Conservation (phyloP, 306 rosid species). For the Erythrophleum fordii region DNA sequence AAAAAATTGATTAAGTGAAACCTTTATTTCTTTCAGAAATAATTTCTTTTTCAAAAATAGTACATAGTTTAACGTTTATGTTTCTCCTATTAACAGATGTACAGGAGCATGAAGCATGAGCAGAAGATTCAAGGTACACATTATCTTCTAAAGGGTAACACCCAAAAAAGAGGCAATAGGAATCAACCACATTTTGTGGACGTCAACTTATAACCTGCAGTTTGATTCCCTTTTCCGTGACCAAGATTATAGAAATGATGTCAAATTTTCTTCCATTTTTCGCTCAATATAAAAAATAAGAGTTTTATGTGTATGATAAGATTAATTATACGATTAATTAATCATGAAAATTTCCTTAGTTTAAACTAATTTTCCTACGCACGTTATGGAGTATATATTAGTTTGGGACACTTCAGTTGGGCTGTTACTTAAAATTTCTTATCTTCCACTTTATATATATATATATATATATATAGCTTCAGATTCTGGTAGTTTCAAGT, state of each 20-base stretch:
- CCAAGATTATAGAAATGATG: not conserved
- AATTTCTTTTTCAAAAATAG: not conserved
- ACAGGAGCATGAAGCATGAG: constrained; percentile 81
- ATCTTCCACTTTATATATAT: no score
- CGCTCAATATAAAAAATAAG: no score
- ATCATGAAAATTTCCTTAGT: no score
- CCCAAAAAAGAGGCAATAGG: no score
- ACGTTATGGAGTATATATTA: no score
- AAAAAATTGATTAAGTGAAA: not conserved
- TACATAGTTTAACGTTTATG: constrained; percentile 26
- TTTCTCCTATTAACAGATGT: constrained; percentile 65
- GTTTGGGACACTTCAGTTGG: no score
- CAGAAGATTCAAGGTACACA: constrained; percentile 61
- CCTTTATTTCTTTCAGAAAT: not conserved
- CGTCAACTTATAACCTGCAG: no score
- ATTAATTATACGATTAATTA: no score
- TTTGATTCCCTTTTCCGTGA: not conserved
- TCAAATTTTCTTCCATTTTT: constrained; percentile 15
- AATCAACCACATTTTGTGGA: no score
- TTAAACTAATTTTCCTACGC: not conserved
- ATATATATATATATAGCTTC: no score
- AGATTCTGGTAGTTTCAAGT: not conserved
- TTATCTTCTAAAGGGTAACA: not conserved
- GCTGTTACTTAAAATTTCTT: no score
- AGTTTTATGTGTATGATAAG: no score